These are phyloP conservation scores for Leptosphaerulina australis DNA, from an alignment of 2,329 filamentous ascomycete genomes.

Conservation along the genomic window DNA sequence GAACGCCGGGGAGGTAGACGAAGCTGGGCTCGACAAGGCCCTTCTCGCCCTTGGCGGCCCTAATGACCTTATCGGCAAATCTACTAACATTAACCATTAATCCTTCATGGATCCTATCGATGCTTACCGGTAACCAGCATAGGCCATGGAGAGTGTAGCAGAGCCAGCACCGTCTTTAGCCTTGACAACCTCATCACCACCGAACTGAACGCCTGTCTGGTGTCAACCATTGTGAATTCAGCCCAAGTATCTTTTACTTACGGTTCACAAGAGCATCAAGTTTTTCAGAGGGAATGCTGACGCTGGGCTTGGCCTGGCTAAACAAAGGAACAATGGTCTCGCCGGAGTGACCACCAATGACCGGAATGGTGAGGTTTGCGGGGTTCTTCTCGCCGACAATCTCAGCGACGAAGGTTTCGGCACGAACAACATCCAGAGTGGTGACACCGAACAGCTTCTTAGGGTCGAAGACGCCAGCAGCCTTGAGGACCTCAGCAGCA, in stretches of 20 bases:
- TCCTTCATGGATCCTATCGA: background rate
- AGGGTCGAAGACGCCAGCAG: conserved; percentile 89
- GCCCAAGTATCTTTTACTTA: conserved; percentile 44
- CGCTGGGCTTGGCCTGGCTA: conserved; percentile 82
- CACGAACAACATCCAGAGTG: conserved; percentile 96
- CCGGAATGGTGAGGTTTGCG: conserved; percentile 82
- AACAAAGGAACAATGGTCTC: conserved; percentile 98
- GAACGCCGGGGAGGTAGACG: conserved; percentile 89
- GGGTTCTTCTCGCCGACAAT: conserved; percentile 83
- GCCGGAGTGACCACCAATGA: conserved; percentile 96
- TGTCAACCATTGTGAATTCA: conserved; percentile 3
- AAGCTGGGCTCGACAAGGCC: conserved; percentile 93
- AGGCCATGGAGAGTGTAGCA: conserved; percentile 92
- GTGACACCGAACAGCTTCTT: conserved; percentile 98
- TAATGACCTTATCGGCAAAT: conserved; percentile 93
- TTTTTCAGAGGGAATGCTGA: conserved; percentile 85
- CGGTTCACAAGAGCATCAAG: conserved; percentile 90
- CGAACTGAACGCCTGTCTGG: conserved; percentile 78
- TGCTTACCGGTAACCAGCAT: conserved; percentile 85
- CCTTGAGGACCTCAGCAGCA: conserved; percentile 94
- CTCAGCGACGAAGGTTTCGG: conserved; percentile 92
- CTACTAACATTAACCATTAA: conserved; percentile 52
- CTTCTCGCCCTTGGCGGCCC: conserved; percentile 85
- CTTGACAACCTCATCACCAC: conserved; percentile 95
- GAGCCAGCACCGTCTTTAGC: conserved; percentile 92